Base-by-base conservation (phyloP, 2,329 filamentous ascomycete species). In the Cladosporium halotolerans region DNA sequence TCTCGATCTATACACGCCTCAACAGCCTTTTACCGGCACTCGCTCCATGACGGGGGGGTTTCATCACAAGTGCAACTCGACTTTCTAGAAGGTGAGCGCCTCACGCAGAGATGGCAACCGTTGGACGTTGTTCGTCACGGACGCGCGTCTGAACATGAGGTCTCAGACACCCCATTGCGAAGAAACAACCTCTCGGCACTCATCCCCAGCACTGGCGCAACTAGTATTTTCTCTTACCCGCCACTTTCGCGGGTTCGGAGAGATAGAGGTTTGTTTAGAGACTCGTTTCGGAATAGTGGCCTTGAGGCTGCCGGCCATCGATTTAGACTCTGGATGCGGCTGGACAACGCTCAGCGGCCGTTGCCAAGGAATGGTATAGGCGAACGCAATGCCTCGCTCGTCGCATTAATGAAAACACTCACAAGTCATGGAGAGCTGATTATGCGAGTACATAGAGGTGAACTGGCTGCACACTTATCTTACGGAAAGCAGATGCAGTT, bases 161-260 rank as follows among this genome's bases (percentile, higher is more conserved):
- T 38, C 16, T 43, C 28, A 51, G 48, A 51, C 48, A 50, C 2
- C 28, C 10, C 40, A 9, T 6, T 10, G 47, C 18, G 16, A 38
- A 43, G 28, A 40, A 51, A 33, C 43, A 18, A 44, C 44, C 40
- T 51, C 16, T 51, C 48, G 48, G 48, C 32, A 51, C 13, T 44
- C 23, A 39, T 31, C 8, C 39, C n/a, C 18, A 16, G 16, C 32
- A 7, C n/a, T 51, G 10, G 42, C 18, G 7, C 7, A 13, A 14
- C 32, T 32, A 31, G 33, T 32, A 36, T 40, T 4, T 13, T 11
- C 36, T 39, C 40, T 18, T 18, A 38, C 2, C 43, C 18, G 38
- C 48, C 48, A 51, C 48, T 44, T 31, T 36, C 1, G 16, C 18
- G 10, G 38, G 23, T 7, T 28, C 23, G 23, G 23, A 28, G 23